These are phyloP conservation scores for Phaeosphaeria sp. DNA, from an alignment of 2,329 filamentous ascomycete genomes.

Conservation along the genomic window DNA sequence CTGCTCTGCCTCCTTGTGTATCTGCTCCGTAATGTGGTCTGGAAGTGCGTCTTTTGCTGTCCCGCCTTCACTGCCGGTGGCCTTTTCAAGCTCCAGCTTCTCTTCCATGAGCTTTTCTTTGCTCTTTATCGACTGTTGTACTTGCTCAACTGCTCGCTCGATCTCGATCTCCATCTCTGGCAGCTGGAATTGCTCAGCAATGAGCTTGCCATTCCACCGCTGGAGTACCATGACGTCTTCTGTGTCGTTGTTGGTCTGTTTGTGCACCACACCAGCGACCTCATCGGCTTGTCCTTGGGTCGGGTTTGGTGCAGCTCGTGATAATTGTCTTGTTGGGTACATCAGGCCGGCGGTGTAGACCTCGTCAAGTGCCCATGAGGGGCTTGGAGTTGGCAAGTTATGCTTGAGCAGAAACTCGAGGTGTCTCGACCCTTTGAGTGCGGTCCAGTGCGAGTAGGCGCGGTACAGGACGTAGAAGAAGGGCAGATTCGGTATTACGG, in stretches of 20 bases:
- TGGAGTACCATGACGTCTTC: slow-evolving; percentile 58
- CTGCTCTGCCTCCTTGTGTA: slow-evolving; percentile 33
- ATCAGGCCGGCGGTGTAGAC: slow-evolving; percentile 68
- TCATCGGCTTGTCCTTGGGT: slow-evolving; percentile 46
- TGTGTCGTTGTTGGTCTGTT: slow-evolving; percentile 48
- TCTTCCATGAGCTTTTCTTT: slow-evolving; percentile 45
- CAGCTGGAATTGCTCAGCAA: slow-evolving; percentile 56
- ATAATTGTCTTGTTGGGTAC: slow-evolving; percentile 50
- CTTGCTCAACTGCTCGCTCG: slow-evolving; percentile 60
- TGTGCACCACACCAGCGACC: slow-evolving; percentile 47
- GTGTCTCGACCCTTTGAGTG: slow-evolving; percentile 82
- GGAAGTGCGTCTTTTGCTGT: slow-evolving; percentile 40
- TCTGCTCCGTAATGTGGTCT: slow-evolving; percentile 31
- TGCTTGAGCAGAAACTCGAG: slow-evolving; percentile 81
- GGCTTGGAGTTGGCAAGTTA: slow-evolving; percentile 69
- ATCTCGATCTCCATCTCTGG: slow-evolving; percentile 62
- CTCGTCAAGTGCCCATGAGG: slow-evolving; percentile 73
- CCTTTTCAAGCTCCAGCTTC: slow-evolving; percentile 46
- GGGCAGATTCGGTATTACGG: slow-evolving; percentile 88
- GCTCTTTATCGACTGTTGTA: slow-evolving; percentile 52
- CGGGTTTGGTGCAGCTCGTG: slow-evolving; percentile 47
- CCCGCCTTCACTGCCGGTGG: slow-evolving; percentile 26
- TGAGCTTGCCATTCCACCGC: slow-evolving; percentile 58
- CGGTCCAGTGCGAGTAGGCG: slow-evolving; percentile 65
- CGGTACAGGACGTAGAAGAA: slow-evolving; percentile 96